These are phyloP conservation scores for Rubroshorea leprosula DNA, from an alignment of 345 rosid genomes.

Conservation along the genomic window DNA sequence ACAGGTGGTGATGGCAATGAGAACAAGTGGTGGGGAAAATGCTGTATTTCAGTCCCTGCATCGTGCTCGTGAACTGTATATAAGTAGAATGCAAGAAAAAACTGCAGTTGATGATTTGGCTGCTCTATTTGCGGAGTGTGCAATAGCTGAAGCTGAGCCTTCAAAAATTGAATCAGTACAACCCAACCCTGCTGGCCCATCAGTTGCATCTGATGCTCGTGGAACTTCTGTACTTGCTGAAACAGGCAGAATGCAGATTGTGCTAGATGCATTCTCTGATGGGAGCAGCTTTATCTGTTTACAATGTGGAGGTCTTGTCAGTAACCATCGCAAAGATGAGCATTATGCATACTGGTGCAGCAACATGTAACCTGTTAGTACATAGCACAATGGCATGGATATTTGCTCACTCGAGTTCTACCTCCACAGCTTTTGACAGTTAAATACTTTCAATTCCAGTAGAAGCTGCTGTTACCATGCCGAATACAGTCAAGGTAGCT, in stretches of 20 bases:
- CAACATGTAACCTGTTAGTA: slow-evolving; percentile 29
- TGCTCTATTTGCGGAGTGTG: slow-evolving; percentile 87
- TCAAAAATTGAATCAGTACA: slow-evolving; percentile 24
- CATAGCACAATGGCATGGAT: neutral
- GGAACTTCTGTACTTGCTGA: slow-evolving; percentile 73
- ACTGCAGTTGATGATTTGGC: slow-evolving; percentile 72
- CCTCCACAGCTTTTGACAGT: no score
- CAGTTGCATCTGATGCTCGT: slow-evolving; percentile 30
- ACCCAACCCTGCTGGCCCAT: slow-evolving; percentile 12
- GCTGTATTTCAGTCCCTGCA: slow-evolving; percentile 59
- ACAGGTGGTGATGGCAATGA: slow-evolving; percentile 84
- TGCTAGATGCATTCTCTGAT: slow-evolving; percentile 81
- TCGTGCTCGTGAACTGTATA: slow-evolving; percentile 79
- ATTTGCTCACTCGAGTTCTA: no score
- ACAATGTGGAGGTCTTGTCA: slow-evolving; percentile 94
- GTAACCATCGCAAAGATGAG: slow-evolving; percentile 78
- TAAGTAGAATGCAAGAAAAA: slow-evolving; percentile 42
- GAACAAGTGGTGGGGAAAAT: slow-evolving; percentile 66
- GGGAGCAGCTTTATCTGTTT: slow-evolving; percentile 94
- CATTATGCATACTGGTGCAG: slow-evolving; percentile 87
- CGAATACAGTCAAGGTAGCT: no score
- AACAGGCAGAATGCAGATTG: slow-evolving; percentile 69
- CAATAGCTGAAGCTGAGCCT: slow-evolving; percentile 76
- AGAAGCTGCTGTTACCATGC: no score
- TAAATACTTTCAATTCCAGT: no score